phyloP scores from a whole-genome alignment of 228 moss, liverwort and hornwort genomes.

The Sphagnum fallax region DNA sequence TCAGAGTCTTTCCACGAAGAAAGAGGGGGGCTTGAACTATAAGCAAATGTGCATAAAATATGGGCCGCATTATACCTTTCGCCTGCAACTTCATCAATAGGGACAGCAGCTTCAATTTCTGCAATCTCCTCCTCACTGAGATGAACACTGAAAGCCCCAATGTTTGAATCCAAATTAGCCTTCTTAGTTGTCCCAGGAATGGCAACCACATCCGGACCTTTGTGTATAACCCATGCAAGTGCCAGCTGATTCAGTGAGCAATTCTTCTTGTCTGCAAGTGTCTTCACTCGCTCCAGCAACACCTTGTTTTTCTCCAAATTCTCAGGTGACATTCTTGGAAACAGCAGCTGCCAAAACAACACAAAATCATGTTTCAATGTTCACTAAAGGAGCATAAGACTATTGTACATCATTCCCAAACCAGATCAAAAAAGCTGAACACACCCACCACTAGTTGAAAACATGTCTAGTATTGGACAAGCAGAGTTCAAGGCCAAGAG shows the following conservation, averaged over 20 bases:
- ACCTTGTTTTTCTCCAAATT: slow-evolving; percentile 53
- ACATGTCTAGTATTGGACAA: no score
- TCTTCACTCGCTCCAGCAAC: slow-evolving; percentile 36
- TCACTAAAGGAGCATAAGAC: no score
- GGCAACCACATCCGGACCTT: slow-evolving; percentile 29
- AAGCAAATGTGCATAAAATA: no score
- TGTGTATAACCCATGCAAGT: slow-evolving; percentile 43
- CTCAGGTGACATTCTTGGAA: slow-evolving; percentile 2
- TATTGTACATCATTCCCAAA: no score
- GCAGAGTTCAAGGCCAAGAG: no score
- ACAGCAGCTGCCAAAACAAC: no score
- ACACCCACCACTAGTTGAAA: not conserved
- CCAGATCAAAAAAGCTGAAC: not conserved
- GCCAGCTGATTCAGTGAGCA: slow-evolving; percentile 65
- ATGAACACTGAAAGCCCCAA: slow-evolving; percentile 24
- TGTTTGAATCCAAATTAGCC: slow-evolving; percentile 35
- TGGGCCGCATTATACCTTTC: not conserved
- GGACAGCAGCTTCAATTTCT: slow-evolving; percentile 38
- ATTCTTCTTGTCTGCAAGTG: slow-evolving; percentile 50
- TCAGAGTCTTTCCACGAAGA: slow-evolving; percentile 1
- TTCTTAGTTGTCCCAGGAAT: slow-evolving; percentile 48
- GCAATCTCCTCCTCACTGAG: slow-evolving; percentile 24
- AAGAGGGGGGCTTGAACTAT: not conserved
- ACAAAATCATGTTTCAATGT: no score
- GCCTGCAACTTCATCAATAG: slow-evolving; percentile 23